These are phyloP conservation scores for Scytalidium lignicola DNA, from an alignment of 2,329 filamentous ascomycete genomes.

Conservation along the genomic window DNA sequence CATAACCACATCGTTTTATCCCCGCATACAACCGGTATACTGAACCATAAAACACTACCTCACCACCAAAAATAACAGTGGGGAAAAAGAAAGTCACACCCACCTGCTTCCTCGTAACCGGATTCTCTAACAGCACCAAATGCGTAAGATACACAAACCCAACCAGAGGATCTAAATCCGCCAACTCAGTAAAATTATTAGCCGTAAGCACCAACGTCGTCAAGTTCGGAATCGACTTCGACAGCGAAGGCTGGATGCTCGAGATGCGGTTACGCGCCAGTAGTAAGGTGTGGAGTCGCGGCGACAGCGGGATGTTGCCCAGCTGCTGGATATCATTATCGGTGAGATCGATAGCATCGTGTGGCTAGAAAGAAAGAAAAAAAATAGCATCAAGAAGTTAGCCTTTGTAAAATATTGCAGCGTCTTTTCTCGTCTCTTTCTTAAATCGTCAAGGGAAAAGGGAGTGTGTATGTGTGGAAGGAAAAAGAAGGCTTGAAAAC, in stretches of 20 bases:
- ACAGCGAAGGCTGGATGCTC: conserved; percentile 71
- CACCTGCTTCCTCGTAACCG: conserved; percentile 88
- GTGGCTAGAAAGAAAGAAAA: conserved; percentile 52
- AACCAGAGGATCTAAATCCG: conserved; percentile 77
- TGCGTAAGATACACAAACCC: conserved; percentile 69
- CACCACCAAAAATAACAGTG: background rate
- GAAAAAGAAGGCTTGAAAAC: conserved; percentile 31
- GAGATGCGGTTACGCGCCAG: conserved; percentile 84
- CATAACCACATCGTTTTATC: background rate
- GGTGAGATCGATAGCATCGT: conserved; percentile 96
- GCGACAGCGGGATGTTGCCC: conserved; percentile 88
- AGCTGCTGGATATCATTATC: conserved; percentile 93
- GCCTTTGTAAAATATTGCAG: background rate
- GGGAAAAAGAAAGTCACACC: conserved; percentile 27
- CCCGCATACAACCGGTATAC: background rate
- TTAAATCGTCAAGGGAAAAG: background rate
- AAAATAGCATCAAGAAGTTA: background rate
- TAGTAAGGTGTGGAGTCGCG: conserved; percentile 80
- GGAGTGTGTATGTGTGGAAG: background rate
- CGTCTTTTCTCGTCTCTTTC: too few species aligned
- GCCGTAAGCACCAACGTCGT: conserved; percentile 75
- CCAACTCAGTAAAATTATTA: conserved; percentile 79
- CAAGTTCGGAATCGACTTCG: conserved; percentile 74
- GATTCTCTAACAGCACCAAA: conserved; percentile 78
- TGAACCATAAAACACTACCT: background rate